Conservation (phyloP, 306 rosid genomes). For the Vigna hirtella region DNA sequence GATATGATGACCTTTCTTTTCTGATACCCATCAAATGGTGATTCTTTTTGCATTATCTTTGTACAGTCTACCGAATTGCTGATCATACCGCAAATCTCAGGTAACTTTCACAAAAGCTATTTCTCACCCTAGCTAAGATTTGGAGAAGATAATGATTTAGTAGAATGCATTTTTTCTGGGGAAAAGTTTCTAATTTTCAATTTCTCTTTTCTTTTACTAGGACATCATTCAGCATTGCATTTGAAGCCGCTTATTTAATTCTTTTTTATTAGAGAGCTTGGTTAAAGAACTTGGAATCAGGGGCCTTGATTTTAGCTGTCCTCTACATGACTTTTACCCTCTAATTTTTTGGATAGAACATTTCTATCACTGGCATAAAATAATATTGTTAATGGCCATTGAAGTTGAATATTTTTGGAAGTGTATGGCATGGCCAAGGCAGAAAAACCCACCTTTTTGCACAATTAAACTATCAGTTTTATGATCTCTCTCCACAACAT, state of each 20-base stretch:
- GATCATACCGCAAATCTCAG: conserved; percentile 33
- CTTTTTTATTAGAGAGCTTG: conserved; percentile 21
- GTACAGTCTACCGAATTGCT: conserved; percentile 31
- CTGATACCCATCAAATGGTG: conserved; percentile 1
- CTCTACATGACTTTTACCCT: not conserved
- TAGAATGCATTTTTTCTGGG: conserved; percentile 24
- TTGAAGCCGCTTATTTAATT: conserved; percentile 27
- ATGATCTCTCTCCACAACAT: not conserved
- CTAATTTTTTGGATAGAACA: conserved; percentile 24
- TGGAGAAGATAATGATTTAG: conserved; percentile 27
- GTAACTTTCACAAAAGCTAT: conserved; percentile 27
- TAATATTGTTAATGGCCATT: conserved; percentile 10
- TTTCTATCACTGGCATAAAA: conserved; percentile 33
- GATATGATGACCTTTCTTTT: not conserved
- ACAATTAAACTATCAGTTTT: not conserved
- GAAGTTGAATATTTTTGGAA: conserved; percentile 10
- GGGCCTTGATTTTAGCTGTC: conserved; percentile 34
- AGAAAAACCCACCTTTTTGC: conserved; percentile 1
- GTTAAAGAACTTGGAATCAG: conserved; percentile 11
- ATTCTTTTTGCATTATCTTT: conserved; percentile 5
- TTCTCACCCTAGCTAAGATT: conserved; percentile 28
- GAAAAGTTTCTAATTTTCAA: conserved; percentile 32
- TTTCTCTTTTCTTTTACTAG: conserved; percentile 8
- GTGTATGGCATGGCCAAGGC: not conserved
- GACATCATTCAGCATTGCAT: conserved; percentile 39